Percentiles rank a stretch among this genome's conserved stretches.
Evolutionary conservation across 2,329 filamentous ascomycete species (phyloP).

Genomic region (Microsporum ferrugineum): DNA sequence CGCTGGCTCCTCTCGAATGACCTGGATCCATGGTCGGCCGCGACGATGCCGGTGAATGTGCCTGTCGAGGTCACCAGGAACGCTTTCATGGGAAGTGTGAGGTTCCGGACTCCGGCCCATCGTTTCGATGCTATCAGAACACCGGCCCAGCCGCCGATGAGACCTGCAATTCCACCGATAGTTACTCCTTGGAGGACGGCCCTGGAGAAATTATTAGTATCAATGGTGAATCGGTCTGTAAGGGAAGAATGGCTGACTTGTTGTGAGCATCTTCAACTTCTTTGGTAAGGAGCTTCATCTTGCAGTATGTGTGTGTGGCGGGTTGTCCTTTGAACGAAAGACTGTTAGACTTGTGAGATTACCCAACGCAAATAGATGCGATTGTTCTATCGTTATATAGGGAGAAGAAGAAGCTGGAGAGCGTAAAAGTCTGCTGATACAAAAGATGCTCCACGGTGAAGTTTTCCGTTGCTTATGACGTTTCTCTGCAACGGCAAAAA

Average conservation of each 20-base stretch:
- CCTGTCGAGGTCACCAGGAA: conserved; percentile 75
- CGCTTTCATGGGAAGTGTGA: conserved; percentile 80
- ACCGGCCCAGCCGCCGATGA: conserved; percentile 54
- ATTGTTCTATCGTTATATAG: neutral
- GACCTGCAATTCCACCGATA: conserved; percentile 58
- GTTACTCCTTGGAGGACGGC: conserved; percentile 68
- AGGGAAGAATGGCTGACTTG: conserved; percentile 37
- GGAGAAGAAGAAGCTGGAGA: neutral
- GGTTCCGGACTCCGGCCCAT: conserved; percentile 63
- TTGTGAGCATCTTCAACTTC: conserved; percentile 88
- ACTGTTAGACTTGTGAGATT: neutral
- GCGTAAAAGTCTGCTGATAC: neutral
- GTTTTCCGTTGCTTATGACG: neutral
- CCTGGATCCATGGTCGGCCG: conserved; percentile 65
- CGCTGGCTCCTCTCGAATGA: conserved; percentile 59
- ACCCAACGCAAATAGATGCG: neutral
- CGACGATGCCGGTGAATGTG: conserved; percentile 80
- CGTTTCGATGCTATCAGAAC: conserved; percentile 57
- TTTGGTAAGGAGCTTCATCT: conserved; percentile 90
- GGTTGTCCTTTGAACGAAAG: neutral
- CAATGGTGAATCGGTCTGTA: neutral
- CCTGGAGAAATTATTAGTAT: conserved; percentile 26
- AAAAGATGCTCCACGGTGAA: neutral
- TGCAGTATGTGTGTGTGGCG: conserved; percentile 19
- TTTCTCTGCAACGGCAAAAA: neutral